Base-by-base conservation (phyloP, 2,329 filamentous ascomycete genomes). In the Penicillium sp. region DNA sequence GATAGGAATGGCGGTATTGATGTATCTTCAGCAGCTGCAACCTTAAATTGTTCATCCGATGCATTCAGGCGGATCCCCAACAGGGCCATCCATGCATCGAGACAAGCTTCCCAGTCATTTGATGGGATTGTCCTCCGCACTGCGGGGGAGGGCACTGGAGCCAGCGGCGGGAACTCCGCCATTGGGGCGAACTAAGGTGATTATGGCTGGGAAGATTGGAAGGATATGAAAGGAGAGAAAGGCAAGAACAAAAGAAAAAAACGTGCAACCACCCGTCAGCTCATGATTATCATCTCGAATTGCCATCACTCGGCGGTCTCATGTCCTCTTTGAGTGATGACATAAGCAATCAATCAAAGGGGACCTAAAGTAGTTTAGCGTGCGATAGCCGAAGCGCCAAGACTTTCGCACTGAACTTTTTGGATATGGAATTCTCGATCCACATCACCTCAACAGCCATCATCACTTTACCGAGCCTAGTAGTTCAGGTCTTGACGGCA, bases 401-500 rank as follows among this genome's bases (percentile, higher is more conserved):
- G 70, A 62, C 60, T 66, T 63, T 57, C 64, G 57, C 65, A 65
- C 69, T 62, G 66, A 70, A 66, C 41, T 57, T 57, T 59, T 62
- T 59, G 62, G 55, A 62, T 50, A 33, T 57, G 49, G 41, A 57
- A 53, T 63, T 62, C 49, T 61, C 60, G 54, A 62, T 62, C 61
- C 61, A 63, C 57, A 65, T 50, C 45, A 59, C 56, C 49, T 56
- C 60, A 68, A 62, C 70, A 64, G 70, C 71, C 69, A 73, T 89
- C 87, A 89, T 90, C 88, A 91, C 88, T 83, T 90, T 89, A 87
- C 88, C 87, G 88, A 81, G 85, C 87, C 84, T 74, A 69, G 77
- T 76, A 82, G 85, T 88, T 89, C 87, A 88, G 90, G 89, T 92
- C 89, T 84, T 91, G 88, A 90, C 85, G 85, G 78, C 75, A 69